Evolutionary conservation across 2,329 filamentous ascomycete genomes (phyloP).

Genomic region (Colletotrichum sp.): DNA sequence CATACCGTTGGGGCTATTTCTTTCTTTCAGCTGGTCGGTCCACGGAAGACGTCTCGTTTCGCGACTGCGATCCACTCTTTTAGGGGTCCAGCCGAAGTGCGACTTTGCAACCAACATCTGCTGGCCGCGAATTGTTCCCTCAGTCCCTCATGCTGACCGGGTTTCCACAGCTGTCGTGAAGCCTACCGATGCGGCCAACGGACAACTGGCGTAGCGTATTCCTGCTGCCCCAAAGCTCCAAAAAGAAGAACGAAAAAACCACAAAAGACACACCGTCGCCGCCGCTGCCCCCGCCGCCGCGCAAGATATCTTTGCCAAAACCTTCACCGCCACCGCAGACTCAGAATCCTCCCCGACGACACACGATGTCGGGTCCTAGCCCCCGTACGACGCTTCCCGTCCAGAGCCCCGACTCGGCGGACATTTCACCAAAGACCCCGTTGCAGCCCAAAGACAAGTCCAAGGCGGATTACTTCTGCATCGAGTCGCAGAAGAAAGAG

Average conservation of each 20-base stretch:
- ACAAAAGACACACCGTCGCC: neutral
- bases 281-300: neutral
- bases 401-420: slow-evolving; percentile 40
- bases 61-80: neutral
- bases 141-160: slow-evolving; percentile 7
- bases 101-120: neutral
- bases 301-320: neutral
- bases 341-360: neutral
- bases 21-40: neutral
- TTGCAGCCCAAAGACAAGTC: slow-evolving; percentile 23
- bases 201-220: slow-evolving; percentile 19
- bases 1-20: neutral
- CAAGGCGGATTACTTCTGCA: slow-evolving; percentile 30
- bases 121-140: neutral
- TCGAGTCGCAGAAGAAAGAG: neutral
- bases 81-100: neutral
- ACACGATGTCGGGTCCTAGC: slow-evolving; percentile 13
- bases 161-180: neutral
- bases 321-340: neutral
- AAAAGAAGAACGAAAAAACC: slow-evolving; percentile 14
- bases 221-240: slow-evolving; percentile 13
- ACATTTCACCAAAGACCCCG: slow-evolving; percentile 46
- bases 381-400: slow-evolving; percentile 27
- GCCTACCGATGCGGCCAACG: slow-evolving; percentile 8
- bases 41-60: neutral